Evolutionary conservation across 2,329 filamentous ascomycete genomes (phyloP).

Genomic region (Aspergillus flavus): DNA sequence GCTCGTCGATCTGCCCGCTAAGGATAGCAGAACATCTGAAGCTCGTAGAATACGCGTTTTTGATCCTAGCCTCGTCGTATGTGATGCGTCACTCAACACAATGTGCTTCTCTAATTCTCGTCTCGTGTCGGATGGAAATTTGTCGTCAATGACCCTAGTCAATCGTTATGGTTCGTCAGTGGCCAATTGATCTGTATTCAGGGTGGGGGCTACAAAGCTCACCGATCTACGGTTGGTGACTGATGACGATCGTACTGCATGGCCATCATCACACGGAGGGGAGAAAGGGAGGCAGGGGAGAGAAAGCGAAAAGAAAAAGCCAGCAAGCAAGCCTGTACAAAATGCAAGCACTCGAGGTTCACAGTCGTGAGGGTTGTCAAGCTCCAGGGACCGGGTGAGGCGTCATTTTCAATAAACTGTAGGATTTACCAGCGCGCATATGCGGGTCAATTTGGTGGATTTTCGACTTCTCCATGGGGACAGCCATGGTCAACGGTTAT

Average conservation of each 20-base stretch:
- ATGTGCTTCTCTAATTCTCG: constrained; percentile 25
- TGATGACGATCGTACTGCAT: constrained; percentile 17
- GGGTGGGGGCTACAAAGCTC: constrained; percentile 8
- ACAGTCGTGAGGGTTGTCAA: constrained; percentile 10
- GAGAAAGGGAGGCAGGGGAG: background rate
- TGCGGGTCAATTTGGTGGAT: constrained; percentile 20
- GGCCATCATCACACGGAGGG: constrained; percentile 5
- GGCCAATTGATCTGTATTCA: background rate
- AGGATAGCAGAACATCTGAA: constrained; percentile 26
- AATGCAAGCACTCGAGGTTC: constrained; percentile 5
- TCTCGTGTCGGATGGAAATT: constrained; percentile 13
- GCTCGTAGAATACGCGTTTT: constrained; percentile 25
- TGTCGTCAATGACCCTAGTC: constrained; percentile 15
- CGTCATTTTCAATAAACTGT: constrained; percentile 30
- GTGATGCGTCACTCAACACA: constrained; percentile 15
- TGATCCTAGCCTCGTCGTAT: constrained; percentile 15
- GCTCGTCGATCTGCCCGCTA: constrained; percentile 21
- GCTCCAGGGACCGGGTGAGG: constrained; percentile 21
- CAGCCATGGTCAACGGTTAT: constrained; percentile 19
- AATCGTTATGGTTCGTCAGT: constrained; percentile 7
- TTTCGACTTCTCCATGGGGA: constrained; percentile 13
- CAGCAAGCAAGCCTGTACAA: background rate
- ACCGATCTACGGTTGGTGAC: constrained; percentile 15
- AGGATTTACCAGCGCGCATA: constrained; percentile 18
- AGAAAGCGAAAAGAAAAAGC: background rate